Evolutionary conservation across 2,329 filamentous ascomycete genomes (phyloP), one percentile per base, ranked within the genome.

Genomic region (Eutypella sp.): DNA sequence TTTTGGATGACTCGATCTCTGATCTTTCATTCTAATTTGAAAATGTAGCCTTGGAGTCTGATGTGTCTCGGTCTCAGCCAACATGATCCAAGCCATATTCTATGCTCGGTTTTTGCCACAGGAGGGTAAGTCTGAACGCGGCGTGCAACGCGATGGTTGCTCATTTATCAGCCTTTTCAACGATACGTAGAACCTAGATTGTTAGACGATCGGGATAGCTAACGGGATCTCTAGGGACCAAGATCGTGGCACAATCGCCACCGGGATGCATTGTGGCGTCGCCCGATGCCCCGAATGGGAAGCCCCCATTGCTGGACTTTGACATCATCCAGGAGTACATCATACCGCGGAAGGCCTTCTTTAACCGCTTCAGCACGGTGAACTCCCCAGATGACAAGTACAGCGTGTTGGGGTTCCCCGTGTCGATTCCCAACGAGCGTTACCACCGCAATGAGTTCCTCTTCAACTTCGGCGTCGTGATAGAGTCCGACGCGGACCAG

Each of bases 401-500:
- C 66, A 82, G 84, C 47, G 82, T 99, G 45, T 77, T 99, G 27
- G 89, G 91, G 15, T 89, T 90, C 58, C 93, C 93, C 0, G 85
- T 97, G 44, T 92, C 89, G 62, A 89, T 97, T 61, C 82, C 85
- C 42, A 81, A 90, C 53, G 78, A 83, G 45, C 85, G 85, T 56
- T 96, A 97, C 62, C 82, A 86, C 60, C 85, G 93, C 47, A 96
- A 96, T 68, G 89, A 95, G 67, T 97, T 96, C 73, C 96, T 96
- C 62, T 99, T 97, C 79, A 97, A 97, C 67, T 96, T 97, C 62
- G 90, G 89, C 48, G 74, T 97, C 38, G 85, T 96, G 23, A 75
- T 96, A 41, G 79, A 86, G 42, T 68, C 68, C 40, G 73, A 76
- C 42, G 70, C 73, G 44, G 87, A 95, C 60, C 87, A 87, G 63